Base-by-base conservation (phyloP, 495 filamentous ascomycete genomes). In the Daldinia loculata region DNA sequence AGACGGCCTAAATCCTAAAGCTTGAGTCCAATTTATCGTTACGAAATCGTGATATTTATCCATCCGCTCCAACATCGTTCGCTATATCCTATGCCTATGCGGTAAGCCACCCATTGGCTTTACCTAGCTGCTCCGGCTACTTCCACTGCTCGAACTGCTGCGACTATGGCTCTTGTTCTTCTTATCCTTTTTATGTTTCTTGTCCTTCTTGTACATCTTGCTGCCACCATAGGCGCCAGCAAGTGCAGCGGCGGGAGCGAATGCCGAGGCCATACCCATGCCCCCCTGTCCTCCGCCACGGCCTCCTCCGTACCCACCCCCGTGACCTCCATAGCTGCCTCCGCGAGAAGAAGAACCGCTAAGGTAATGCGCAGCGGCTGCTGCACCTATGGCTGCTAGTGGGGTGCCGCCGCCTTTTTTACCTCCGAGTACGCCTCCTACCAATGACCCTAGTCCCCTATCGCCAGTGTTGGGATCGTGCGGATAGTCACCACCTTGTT, bases 101-200 rank as follows among this genome's bases (percentile, higher is more conserved):
- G 30, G 7, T 32, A 32, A 9, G 30, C 30, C 30, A 32, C 32
- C 32, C 7, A 2, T 22, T 26, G 3, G 9, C 4, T 9, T 15
- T 11, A 32, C 50, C 22, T 63, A 76, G 36, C 69, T 72, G 43
- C 75, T 76, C 3, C 43, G 53, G 55, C 71, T 74, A 26, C 71
- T 65, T 41, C 66, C 71, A 26, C 73, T 67, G 34, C 75, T 78
- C 12, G 66, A 68, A 34, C 71, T 71, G 51, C 71, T 69, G 34
- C 71, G 68, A 17, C 67, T 75, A 27, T 71, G 70, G 22, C 68
- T 61, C 34, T 69, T 75, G 45, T 76, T 67, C 45, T 71, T 74
- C 68, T 70, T 70, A 22, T 75, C 43, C 22, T 70, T 72, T 73
- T 77, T 77, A 3, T 74, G 50, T 45, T 77, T 76, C 70, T 77